phyloP scores from a whole-genome alignment of 192 early-diverging fungal genomes.

The Podila minutissima region DNA sequence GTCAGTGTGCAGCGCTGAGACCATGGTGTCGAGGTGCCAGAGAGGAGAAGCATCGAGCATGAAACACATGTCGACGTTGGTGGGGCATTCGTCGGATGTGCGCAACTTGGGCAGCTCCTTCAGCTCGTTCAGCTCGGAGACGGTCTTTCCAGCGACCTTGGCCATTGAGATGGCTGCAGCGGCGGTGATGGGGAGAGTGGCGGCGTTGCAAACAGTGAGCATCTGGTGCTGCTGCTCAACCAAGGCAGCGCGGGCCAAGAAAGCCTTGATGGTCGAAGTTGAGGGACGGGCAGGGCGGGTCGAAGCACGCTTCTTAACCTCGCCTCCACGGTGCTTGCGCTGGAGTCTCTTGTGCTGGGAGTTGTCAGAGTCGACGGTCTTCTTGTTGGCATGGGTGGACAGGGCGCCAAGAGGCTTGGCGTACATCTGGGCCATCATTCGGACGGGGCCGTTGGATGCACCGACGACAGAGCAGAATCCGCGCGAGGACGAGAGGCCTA shows the following conservation, averaged over 20 bases:
- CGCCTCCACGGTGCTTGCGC: slow-evolving; percentile 9
- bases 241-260: slow-evolving; percentile 32
- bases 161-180: slow-evolving; percentile 37
- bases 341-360: slow-evolving; percentile 4
- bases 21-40: slow-evolving; percentile 51
- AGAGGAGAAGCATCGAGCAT: slow-evolving; percentile 45
- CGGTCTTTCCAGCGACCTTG: slow-evolving; percentile 41
- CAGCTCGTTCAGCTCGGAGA: slow-evolving; percentile 23
- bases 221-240: slow-evolving; percentile 50
- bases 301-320: slow-evolving; percentile 29
- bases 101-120: slow-evolving; percentile 31
- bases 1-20: slow-evolving; percentile 43
- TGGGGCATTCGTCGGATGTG: slow-evolving; percentile 26
- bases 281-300: slow-evolving; percentile 4
- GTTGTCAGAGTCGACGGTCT: slow-evolving; percentile 8
- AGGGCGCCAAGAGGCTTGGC: slow-evolving; percentile 40
- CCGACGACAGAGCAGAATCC: slow-evolving; percentile 28
- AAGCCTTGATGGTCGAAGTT: slow-evolving; percentile 26
- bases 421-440: slow-evolving; percentile 50
- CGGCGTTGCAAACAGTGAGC: slow-evolving; percentile 17
- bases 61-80: slow-evolving; percentile 48
- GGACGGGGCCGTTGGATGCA: slow-evolving; percentile 27
- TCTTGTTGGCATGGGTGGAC: slow-evolving; percentile 18
- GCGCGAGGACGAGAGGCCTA: slow-evolving; percentile 44
- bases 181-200: slow-evolving; percentile 17